Evolutionary conservation across 2,329 filamentous ascomycete species (phyloP), one percentile per base, ranked within the genome.

Genomic region (Nemania diffusa): DNA sequence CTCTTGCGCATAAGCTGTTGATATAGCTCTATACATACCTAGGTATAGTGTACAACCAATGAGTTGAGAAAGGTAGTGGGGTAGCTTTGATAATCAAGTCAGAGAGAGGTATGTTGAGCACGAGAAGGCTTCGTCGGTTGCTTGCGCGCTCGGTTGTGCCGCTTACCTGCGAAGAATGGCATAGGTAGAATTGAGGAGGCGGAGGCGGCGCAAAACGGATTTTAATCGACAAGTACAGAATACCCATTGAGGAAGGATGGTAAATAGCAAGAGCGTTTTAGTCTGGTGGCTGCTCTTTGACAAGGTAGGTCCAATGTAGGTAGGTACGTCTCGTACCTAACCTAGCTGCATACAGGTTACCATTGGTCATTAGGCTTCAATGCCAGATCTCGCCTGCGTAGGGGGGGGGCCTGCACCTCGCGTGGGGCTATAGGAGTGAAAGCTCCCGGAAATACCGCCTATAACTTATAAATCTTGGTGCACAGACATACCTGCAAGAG

Each of bases 361-460:
- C 9, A 53, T 62, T 62, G 50, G 50, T 6, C 24, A 37, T 29
- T 52, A 32, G 51, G 51, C 51, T 32, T 48, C 22, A 48, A 48
- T 44, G n/a, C 27, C 9, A 56, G 32, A 26, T 40, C 32, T 42
- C 20, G 32, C 29, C 22, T 26, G 52, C 32, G 20, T 46, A 34
- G n/a, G n/a, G n/a, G 17, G 20, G 37, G n/a, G 56, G 9, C 42
- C 22, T 37, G 8, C 13, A 58, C 17, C 29, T 44, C 15, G 15
- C 20, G 55, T 64, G 61, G 61, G 46, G 37, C 53, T 42, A 42
- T 51, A 58, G 55, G 55, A 64, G 34, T 17, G 34, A 58, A 58
- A 64, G 46, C 53, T 64, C 62, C 62, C 34, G 27, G 6, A 4
- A 27, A 5, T 3, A 26, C 3, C 22, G 27, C 9, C 3, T 32